phyloP scores from a whole-genome alignment of 2,329 filamentous ascomycete species.

The Pyrenophora tritici-repentis region DNA sequence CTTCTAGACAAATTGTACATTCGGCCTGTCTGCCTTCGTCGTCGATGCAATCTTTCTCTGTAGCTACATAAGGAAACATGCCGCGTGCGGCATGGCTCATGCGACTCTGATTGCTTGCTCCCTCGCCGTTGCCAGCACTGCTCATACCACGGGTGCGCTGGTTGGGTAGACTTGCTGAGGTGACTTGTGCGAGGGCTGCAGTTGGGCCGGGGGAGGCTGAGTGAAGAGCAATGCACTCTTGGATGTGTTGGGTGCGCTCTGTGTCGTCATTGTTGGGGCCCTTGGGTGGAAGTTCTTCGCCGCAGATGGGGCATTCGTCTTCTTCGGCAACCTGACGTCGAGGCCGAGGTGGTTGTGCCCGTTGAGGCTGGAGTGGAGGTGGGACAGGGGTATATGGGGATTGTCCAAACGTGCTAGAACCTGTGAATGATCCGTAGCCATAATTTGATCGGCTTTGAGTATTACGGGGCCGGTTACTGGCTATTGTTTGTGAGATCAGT shows the following conservation, averaged over 20 bases:
- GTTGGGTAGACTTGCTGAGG: constrained; percentile 34
- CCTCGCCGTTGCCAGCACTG: constrained; percentile 32
- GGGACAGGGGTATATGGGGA: constrained; percentile 19
- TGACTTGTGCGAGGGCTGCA: constrained; percentile 17
- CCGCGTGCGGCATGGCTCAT: constrained; percentile 39
- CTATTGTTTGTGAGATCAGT: constrained; percentile 16
- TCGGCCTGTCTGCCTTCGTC: constrained; percentile 59
- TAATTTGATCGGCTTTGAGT: constrained; percentile 11
- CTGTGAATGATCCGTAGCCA: constrained; percentile 16
- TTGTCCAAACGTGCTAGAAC: constrained; percentile 24
- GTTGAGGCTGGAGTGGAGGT: constrained; percentile 16
- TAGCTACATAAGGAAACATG: constrained; percentile 61
- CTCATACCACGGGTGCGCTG: constrained; percentile 44
- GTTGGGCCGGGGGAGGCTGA: constrained; percentile 30
- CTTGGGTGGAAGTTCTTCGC: constrained; percentile 67
- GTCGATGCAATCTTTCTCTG: constrained; percentile 66
- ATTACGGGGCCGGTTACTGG: constrained; percentile 9
- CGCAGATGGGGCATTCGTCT: constrained; percentile 80
- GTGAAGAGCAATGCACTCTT: constrained; percentile 47
- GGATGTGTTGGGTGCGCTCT: constrained; percentile 52
- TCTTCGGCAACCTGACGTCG: constrained; percentile 61
- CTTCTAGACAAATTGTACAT: constrained; percentile 68
- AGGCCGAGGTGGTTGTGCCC: constrained; percentile 28
- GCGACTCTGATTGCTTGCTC: constrained; percentile 27
- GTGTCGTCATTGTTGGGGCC: constrained; percentile 46